A percentile compares a stretch with the other conserved stretches of the same genome.
Evolutionary conservation across 768 basidiomycete species (phyloP).

Genomic region (Panus rudis): DNA sequence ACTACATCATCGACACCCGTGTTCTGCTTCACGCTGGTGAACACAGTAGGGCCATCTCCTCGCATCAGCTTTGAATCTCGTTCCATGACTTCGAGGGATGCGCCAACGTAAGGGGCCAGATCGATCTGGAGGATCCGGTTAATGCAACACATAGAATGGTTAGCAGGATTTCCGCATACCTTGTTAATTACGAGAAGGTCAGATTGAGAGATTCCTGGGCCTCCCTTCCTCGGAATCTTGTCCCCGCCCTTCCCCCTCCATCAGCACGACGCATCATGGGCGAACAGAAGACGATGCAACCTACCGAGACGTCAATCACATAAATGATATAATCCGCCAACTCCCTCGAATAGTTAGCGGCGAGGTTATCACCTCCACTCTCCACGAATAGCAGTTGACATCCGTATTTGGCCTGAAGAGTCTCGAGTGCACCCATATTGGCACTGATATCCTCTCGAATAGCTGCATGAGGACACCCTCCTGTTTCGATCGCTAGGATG

Average conservation of each 20-base stretch:
- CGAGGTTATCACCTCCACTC: conserved; percentile 94
- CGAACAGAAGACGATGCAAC: too few relatives aligned
- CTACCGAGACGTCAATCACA: conserved; percentile 79
- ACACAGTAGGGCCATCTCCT: conserved; percentile 89
- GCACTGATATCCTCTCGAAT: conserved; percentile 98
- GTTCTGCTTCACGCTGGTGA: conserved; percentile 73
- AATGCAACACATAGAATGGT: neutral
- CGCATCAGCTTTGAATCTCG: conserved; percentile 92
- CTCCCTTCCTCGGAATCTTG: conserved; percentile 97
- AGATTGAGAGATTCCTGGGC: conserved; percentile 94
- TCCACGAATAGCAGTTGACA: conserved; percentile 94
- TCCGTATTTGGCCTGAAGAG: conserved; percentile 82
- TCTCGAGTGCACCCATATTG: conserved; percentile 93
- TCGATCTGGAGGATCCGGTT: conserved; percentile 56
- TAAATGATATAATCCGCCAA: conserved; percentile 97
- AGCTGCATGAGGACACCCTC: conserved; percentile 96
- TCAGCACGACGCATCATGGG: too few relatives aligned
- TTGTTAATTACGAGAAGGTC: conserved; percentile 96
- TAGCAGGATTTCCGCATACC: conserved; percentile 35
- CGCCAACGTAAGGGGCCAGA: conserved; percentile 86
- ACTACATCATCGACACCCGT: conserved; percentile 79
- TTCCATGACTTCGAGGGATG: conserved; percentile 91
- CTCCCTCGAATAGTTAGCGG: conserved; percentile 95
- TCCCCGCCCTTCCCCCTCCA: conserved; percentile 77
- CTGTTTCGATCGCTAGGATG: conserved; percentile 96